Evolutionary conservation across 495 filamentous ascomycete genomes (phyloP).

Genomic region (Penicillium daleae): DNA sequence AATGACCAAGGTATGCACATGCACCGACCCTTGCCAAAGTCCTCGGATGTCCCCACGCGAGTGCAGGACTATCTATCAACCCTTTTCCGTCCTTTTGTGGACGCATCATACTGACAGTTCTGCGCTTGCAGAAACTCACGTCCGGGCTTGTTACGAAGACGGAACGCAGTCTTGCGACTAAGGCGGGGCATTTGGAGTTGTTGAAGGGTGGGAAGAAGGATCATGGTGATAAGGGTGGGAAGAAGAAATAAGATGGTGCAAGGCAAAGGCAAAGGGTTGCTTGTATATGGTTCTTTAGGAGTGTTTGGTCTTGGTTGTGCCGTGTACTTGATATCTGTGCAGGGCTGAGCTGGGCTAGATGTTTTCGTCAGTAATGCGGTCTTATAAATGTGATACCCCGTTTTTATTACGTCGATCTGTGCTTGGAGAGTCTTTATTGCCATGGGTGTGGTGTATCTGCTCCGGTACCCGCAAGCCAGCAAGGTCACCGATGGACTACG

Average conservation of each 20-base stretch:
- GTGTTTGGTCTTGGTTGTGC: not conserved
- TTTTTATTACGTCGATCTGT: slow-evolving; percentile 14
- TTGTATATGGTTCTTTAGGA: no score
- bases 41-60: not conserved
- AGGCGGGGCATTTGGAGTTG: slow-evolving; percentile 75
- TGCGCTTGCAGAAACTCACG: slow-evolving; percentile 60
- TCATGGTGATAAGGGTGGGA: slow-evolving; percentile 26
- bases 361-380: slow-evolving; percentile 16
- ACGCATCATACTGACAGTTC: not conserved
- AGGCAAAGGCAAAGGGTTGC: no score
- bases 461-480: no score
- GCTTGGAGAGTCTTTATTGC: not conserved
- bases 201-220: slow-evolving; percentile 68
- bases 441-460: not conserved
- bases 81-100: not conserved
- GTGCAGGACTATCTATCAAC: not conserved
- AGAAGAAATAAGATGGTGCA: slow-evolving; percentile 22
- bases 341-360: not conserved
- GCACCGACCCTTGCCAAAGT: not conserved
- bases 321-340: not conserved
- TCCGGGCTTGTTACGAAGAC: slow-evolving; percentile 66
- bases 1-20: slow-evolving; percentile 59
- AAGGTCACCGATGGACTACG: not conserved
- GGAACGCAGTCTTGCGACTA: slow-evolving; percentile 66
- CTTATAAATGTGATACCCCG: slow-evolving; percentile 35